A percentile compares a stretch with the other conserved stretches of the same genome.
These are phyloP conservation scores for Vicia faba DNA, from an alignment of 306 rosid species.

Conservation along the genomic window DNA sequence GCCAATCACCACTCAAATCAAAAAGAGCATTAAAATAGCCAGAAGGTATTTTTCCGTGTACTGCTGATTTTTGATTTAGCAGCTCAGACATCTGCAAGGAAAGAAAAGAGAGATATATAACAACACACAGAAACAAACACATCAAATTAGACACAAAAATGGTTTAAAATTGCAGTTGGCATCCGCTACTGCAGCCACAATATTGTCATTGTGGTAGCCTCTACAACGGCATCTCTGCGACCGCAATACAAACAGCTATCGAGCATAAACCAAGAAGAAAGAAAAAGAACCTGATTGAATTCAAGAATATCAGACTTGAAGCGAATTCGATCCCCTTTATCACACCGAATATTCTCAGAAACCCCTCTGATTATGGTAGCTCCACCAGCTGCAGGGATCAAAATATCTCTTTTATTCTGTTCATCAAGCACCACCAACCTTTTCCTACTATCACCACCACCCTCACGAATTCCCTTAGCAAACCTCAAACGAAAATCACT, in stretches of 20 bases:
- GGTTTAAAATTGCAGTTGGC: no score
- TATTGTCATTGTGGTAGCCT: no score
- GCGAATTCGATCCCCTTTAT: constrained; percentile 93
- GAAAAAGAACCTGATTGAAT: constrained; percentile 69
- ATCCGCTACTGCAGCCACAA: no score
- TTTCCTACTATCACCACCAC: constrained; percentile 18
- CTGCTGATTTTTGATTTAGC: constrained; percentile 78
- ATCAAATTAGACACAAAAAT: not conserved
- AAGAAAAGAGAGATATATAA: constrained; percentile 24
- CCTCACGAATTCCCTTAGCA: constrained; percentile 60
- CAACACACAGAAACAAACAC: constrained; percentile 11
- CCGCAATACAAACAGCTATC: no score
- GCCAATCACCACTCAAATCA: constrained; percentile 84
- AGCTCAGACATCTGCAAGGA: constrained; percentile 89
- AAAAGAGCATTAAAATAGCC: constrained; percentile 88
- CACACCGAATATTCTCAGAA: constrained; percentile 80
- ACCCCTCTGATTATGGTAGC: constrained; percentile 55
- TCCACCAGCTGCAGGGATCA: constrained; percentile 71
- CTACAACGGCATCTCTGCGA: no score
- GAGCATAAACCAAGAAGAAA: no score
- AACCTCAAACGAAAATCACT: constrained; percentile 83
- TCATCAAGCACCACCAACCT: constrained; percentile 82
- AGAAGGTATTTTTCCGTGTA: constrained; percentile 94
- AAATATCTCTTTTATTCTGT: constrained; percentile 64
- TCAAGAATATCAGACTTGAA: constrained; percentile 90